Conservation (phyloP, 441 rosid genomes). For the Aleurites moluccanus region DNA sequence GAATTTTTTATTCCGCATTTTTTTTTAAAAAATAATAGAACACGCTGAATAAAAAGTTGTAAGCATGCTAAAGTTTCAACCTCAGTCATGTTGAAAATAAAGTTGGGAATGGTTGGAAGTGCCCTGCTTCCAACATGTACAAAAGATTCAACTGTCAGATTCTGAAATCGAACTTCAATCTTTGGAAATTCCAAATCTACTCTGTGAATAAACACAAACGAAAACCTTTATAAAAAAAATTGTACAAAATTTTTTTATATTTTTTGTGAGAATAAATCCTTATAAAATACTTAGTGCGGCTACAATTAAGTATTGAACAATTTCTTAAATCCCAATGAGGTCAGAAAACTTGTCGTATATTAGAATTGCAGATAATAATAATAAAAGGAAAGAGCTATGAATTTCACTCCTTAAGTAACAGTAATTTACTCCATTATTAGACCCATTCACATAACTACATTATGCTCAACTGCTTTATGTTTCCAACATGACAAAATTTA, state of each 20-base stretch:
- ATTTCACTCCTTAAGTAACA: neutral
- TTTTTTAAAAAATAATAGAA: neutral
- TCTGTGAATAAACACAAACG: constrained; percentile 34
- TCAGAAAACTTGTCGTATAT: neutral
- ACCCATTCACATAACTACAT: neutral
- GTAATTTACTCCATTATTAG: neutral
- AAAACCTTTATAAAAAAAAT: neutral
- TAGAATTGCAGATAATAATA: neutral
- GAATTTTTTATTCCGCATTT: neutral
- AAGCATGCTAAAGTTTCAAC: constrained; percentile 33
- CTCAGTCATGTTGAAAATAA: constrained; percentile 85
- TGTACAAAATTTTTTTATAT: too few species aligned
- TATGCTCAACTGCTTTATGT: neutral
- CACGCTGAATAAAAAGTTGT: neutral
- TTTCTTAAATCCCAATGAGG: neutral
- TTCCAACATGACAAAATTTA: neutral
- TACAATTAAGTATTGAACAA: neutral
- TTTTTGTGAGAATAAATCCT: neutral
- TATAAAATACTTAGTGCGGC: neutral
- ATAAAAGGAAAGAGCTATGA: neutral
- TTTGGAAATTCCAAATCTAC: constrained; percentile 88
- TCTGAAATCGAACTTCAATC: constrained; percentile 87
- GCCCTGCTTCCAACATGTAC: constrained; percentile 97
- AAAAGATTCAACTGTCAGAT: constrained; percentile 73
- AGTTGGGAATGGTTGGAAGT: constrained; percentile 93